phyloP scores from a whole-genome alignment of 805 yeast species.

The Saturnispora saitoi region DNA sequence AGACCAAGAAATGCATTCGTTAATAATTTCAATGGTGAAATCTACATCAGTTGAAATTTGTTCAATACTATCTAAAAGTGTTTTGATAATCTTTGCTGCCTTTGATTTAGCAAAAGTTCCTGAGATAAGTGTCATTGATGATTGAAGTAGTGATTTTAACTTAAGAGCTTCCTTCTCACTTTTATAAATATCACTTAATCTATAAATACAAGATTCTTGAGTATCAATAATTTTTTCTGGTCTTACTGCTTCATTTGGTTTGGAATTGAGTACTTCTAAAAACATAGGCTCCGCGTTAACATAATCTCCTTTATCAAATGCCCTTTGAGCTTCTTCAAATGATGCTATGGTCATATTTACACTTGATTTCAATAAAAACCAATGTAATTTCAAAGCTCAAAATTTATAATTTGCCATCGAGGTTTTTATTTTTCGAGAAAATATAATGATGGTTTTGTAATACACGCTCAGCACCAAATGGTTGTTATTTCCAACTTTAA shows the following conservation, averaged over 20 bases:
- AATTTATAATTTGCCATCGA: conserved; percentile 3
- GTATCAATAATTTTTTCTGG: conserved; percentile 39
- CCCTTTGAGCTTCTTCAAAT: conserved; percentile 55
- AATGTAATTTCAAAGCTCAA: background rate
- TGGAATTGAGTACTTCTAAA: conserved; percentile 35
- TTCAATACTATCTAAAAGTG: conserved; percentile 72
- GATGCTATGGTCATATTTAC: conserved; percentile 25
- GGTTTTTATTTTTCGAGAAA: background rate
- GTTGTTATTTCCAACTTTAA: background rate
- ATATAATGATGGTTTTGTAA: background rate
- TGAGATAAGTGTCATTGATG: conserved; percentile 57
- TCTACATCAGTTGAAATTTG: conserved; percentile 46
- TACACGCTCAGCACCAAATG: conserved; percentile 2
- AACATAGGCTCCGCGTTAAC: conserved; percentile 55
- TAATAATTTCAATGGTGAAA: conserved; percentile 62
- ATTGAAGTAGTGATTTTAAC: conserved; percentile 53
- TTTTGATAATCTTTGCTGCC: conserved; percentile 82
- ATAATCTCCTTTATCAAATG: conserved; percentile 40
- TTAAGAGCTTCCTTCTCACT: conserved; percentile 38
- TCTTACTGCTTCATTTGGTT: conserved; percentile 10
- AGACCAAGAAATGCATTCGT: conserved; percentile 85
- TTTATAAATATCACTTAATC: conserved; percentile 67
- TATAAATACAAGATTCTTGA: conserved; percentile 64
- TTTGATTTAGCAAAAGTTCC: conserved; percentile 79
- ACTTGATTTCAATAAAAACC: background rate